Evolutionary conservation across 2,329 filamentous ascomycete species (phyloP).

Genomic region (Venturia effusa): DNA sequence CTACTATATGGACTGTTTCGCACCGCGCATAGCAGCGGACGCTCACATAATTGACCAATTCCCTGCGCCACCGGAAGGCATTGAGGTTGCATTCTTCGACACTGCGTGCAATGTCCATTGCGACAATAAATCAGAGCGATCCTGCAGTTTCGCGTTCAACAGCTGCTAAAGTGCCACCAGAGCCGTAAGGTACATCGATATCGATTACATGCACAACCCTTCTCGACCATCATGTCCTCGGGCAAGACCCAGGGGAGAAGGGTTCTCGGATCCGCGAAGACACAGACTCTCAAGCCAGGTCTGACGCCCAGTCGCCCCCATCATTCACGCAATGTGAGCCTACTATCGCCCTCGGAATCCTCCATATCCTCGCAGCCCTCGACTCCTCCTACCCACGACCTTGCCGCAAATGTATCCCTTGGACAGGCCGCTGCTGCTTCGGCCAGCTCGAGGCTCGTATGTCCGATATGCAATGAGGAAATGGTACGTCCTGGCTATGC

Average conservation of each 20-base stretch:
- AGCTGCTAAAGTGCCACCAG: no score
- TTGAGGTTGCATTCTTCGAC: no score
- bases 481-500: constrained; percentile 52
- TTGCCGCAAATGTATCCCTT: constrained; percentile 70
- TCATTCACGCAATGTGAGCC: constrained; percentile 20
- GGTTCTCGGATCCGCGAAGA: constrained; percentile 1
- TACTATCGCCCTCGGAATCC: constrained; percentile 57
- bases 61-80: no score
- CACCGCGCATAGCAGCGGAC: no score
- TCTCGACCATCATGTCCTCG: background rate
- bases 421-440: constrained; percentile 45
- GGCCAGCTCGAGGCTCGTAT: constrained; percentile 61
- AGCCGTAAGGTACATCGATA: no score
- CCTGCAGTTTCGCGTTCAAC: no score
- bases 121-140: no score
- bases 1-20: no score
- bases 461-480: constrained; percentile 96
- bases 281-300: background rate
- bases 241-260: background rate
- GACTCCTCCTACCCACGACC: constrained; percentile 56
- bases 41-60: no score
- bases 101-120: no score
- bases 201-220: background rate
- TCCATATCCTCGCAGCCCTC: constrained; percentile 69
- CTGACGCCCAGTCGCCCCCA: constrained; percentile 30